Base-by-base conservation (phyloP, 768 basidiomycete genomes). In the Fomitopsis pulvina region DNA sequence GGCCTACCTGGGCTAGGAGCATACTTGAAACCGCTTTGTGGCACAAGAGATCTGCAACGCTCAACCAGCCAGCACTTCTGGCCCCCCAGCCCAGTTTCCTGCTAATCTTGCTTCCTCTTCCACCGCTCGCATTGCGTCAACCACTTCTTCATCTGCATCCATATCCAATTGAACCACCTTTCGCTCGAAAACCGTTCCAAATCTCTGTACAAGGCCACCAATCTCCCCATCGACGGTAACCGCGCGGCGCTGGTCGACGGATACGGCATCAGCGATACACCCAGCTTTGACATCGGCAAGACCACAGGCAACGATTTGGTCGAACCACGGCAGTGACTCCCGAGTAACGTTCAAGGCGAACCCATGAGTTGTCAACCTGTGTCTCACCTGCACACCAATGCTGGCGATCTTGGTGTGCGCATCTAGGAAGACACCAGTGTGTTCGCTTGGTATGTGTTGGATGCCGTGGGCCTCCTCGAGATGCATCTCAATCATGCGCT, bases 371-470 rank as follows among this genome's bases (percentile, higher is more conserved):
- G 96, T 95, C 48, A 99, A 77, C 39, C 95, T 80, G 62, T 97
- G 94, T 49, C 93, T 83, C 47, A 98, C 84, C 66, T 97, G 93
- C 46, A 99, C 92, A 39, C 96, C 96, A 46, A 99, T 95, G 60
- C 95, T 98, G 16, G 81, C 92, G 58, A 99, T 75, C 67, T 98
- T 99, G 41, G 86, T 86, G 26, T 68, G 68, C n/a, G 74, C 69
- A 59, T 87, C 78, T 46, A 92, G 68, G 64, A 98, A 98, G 25
- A 96, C 85, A 21, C 96, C 96, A 2, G 93, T 95, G 60, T 94
- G 84, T 42, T 86, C 87, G 48, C 85, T 85, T 32, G 83, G 69
- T 50, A 73, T 57, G 57, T 77, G 70, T 26, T 60, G 44, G 57
- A 90, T 73, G n/a, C 68, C 77, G 67, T 90, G 84, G 22, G 70